A percentile compares a stretch with the other conserved stretches of the same genome.
Conservation (phyloP, 129 eudicot genomes). For the Helichrysum umbraculigerum region DNA sequence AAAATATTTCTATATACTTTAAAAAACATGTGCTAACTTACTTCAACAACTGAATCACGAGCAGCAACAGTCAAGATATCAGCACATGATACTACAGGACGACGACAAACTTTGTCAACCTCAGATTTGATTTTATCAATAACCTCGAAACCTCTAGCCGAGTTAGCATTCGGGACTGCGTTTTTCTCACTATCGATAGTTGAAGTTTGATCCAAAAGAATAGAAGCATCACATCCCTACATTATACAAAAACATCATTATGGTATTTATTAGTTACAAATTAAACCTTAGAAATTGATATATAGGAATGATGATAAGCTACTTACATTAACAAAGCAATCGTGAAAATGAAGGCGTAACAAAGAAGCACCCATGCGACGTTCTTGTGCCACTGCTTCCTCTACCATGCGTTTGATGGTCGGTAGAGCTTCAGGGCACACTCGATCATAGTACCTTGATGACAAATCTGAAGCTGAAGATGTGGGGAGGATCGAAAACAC, state of each 20-base stretch:
- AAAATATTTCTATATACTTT: no score
- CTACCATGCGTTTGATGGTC: slow-evolving; percentile 42
- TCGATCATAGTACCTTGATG: slow-evolving; percentile 34
- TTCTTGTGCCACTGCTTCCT: slow-evolving; percentile 48
- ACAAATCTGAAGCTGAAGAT: slow-evolving; percentile 16
- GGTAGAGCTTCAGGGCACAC: slow-evolving; percentile 50
- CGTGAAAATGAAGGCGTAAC: slow-evolving; percentile 56
- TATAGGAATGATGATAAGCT: no score
- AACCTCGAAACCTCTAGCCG: slow-evolving; percentile 45
- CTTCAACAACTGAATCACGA: slow-evolving; percentile 40
- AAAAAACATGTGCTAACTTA: not conserved
- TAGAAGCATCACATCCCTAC: slow-evolving; percentile 57
- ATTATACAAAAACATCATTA: not conserved
- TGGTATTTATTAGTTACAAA: no score
- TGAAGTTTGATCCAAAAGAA: slow-evolving; percentile 41
- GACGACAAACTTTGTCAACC: slow-evolving; percentile 40
- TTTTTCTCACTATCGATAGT: slow-evolving; percentile 39
- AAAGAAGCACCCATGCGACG: slow-evolving; percentile 59
- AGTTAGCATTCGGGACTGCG: slow-evolving; percentile 31
- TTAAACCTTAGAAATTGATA: no score
- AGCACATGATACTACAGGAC: slow-evolving; percentile 43
- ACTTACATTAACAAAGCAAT: slow-evolving; percentile 49
- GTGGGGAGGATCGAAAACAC: not conserved
- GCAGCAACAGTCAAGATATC: slow-evolving; percentile 48
- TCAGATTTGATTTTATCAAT: slow-evolving; percentile 43